These are phyloP conservation scores for Blastocystis sp. DNA, from an alignment of 352 stramenopile species.

Conservation along the genomic window DNA sequence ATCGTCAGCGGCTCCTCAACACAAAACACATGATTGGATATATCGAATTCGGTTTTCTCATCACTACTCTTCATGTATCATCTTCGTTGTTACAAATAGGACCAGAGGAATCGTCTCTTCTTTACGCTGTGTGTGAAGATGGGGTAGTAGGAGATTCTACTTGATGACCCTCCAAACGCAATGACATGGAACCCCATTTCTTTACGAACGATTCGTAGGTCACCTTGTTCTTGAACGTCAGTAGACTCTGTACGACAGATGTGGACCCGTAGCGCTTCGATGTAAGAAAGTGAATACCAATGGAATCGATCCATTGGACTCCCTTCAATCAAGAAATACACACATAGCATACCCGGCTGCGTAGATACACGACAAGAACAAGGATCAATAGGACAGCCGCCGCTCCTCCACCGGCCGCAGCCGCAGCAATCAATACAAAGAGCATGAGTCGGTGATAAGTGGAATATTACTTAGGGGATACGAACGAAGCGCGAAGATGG, in stretches of 20 bases:
- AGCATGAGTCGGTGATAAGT: neutral
- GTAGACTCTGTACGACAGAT: neutral
- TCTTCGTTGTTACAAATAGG: neutral
- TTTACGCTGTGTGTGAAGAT: neutral
- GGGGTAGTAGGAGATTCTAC: constrained; percentile 17
- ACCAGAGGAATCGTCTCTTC: constrained; percentile 34
- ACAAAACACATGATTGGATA: constrained; percentile 47
- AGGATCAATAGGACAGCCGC: neutral
- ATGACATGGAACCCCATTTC: neutral
- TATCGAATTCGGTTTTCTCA: constrained; percentile 14
- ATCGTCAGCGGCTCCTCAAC: constrained; percentile 44
- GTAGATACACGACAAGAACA: neutral
- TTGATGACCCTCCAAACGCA: neutral
- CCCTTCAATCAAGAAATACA: neutral
- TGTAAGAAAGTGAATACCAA: constrained; percentile 46
- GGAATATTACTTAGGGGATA: too few relatives aligned
- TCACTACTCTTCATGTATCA: neutral
- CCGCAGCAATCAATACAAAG: constrained; percentile 1
- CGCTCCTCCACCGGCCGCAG: neutral
- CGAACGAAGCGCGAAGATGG: neutral
- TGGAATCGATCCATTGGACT: constrained; percentile 47
- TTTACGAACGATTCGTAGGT: constrained; percentile 53
- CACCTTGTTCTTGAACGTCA: constrained; percentile 26
- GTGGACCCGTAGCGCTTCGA: constrained; percentile 5
- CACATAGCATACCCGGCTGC: neutral